Base-by-base conservation (phyloP, 2,329 filamentous ascomycete genomes). In the Ramularia collo-cygni region DNA sequence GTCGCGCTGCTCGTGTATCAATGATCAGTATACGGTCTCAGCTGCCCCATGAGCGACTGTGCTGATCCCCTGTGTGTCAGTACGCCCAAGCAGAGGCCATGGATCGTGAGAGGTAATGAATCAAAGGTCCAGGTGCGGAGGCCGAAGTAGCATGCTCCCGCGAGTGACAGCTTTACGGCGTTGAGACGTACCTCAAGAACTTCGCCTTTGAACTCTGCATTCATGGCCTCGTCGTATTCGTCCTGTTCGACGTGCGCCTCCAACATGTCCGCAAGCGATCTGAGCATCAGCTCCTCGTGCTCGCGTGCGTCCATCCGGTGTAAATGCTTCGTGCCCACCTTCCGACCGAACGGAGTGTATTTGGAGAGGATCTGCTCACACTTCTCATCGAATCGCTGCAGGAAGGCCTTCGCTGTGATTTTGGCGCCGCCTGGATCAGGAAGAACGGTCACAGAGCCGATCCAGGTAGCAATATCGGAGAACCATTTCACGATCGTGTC, bases 401-500 rank as follows among this genome's bases (percentile, higher is more conserved):
- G 12, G 9, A 17, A 48, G 9, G 4, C 37, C 40, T 31, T 61
- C 62, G 61, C 54, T 9, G 30, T 33, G 16, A 35, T 5, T 26
- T 38, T 28, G 40, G 40, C 24, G 7, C 40, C 37, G 17, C 37
- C 26, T 18, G 37, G 30, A 9, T 39, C 43, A 2, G 43, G 46
- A 12, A 48, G 40, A 2, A 77, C 66, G 2, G 75, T 77, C 16
- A 76, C 48, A 19, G 71, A 69, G 9, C 72, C 75, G 4, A 76
- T 44, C 64, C 69, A 75, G n/a, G 74, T 68, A 0, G 72, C 75
- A n/a, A 70, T 42, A 34, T 77, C 71, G 15, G 69, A 68, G 56
- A 78, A 68, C 7, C 62, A 60, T 43, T 72, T 72, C 43, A 77
- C 70, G 8, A 75, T 67, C 0, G 72, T 75, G 42, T 72, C 70